Evolutionary conservation across 148 eudicot genomes (phyloP).

Genomic region (Silene latifolia): DNA sequence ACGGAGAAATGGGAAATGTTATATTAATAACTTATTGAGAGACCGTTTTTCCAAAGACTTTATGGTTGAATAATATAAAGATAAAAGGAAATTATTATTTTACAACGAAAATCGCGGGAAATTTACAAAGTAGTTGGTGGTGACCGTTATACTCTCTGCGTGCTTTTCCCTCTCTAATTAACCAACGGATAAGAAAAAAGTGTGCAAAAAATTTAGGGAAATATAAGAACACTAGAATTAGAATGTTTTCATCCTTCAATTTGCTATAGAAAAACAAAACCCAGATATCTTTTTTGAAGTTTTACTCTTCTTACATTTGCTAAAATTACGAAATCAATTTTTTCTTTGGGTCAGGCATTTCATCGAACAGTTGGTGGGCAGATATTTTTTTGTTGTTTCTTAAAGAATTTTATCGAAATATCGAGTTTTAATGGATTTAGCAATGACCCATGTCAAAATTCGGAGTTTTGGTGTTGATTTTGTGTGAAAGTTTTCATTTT

Average conservation of each 20-base stretch:
- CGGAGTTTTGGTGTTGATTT: neutral
- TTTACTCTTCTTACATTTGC: neutral
- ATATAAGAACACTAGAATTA: neutral
- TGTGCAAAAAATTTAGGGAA: neutral
- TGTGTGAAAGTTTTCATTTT: neutral
- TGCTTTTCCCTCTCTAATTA: neutral
- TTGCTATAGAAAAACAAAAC: neutral
- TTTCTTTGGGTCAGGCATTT: constrained; percentile 15
- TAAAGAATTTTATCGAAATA: neutral
- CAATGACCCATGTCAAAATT: neutral
- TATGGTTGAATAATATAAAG: no score
- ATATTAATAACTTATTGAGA: no score
- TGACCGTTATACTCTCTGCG: constrained; percentile 15
- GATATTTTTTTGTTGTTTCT: neutral
- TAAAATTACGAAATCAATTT: neutral
- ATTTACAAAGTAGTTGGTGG: neutral
- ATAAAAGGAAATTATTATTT: no score
- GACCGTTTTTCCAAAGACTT: no score
- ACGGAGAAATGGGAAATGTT: no score
- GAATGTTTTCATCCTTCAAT: neutral
- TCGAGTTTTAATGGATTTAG: neutral
- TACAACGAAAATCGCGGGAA: constrained; percentile 11
- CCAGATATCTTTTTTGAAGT: neutral
- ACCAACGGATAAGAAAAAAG: neutral
- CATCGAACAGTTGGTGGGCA: constrained; percentile 12